These are phyloP conservation scores for Streptanthus diversifolius DNA, from an alignment of 345 rosid genomes.

Conservation along the genomic window DNA sequence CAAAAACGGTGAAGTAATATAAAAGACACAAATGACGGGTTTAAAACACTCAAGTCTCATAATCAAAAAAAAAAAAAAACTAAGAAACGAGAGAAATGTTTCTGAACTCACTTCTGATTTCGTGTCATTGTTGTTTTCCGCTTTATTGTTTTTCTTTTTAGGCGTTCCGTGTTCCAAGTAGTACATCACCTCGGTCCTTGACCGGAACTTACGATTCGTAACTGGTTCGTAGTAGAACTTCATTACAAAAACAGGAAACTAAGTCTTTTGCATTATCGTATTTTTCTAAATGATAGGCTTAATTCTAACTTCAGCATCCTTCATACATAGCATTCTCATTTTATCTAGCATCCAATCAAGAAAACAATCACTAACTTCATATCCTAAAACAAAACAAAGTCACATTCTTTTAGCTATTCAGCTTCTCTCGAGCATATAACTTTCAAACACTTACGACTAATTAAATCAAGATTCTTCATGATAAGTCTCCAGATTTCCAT, in stretches of 20 bases:
- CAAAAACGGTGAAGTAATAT: not conserved
- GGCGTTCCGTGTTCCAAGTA: slow-evolving; percentile 32
- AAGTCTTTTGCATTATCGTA: too few species aligned
- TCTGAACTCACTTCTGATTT: slow-evolving; percentile 37
- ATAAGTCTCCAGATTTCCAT: not conserved
- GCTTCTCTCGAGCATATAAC: not conserved
- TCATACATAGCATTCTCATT: not conserved
- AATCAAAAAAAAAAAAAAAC: not conserved
- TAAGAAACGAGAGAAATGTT: not conserved
- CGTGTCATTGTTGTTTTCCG: slow-evolving; percentile 20
- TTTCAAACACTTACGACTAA: not conserved
- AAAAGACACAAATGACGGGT: not conserved
- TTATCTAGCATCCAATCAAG: not conserved
- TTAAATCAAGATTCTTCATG: too few species aligned
- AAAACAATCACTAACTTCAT: not conserved
- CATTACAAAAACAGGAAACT: slow-evolving; percentile 2
- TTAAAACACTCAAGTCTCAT: not conserved
- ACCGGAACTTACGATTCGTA: slow-evolving; percentile 36
- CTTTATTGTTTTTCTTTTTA: slow-evolving; percentile 15
- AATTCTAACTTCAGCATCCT: not conserved
- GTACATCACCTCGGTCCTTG: slow-evolving; percentile 36
- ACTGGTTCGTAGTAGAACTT: slow-evolving; percentile 40
- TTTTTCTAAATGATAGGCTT: not conserved
- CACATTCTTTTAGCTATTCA: not conserved
- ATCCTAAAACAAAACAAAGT: not conserved